Percentiles rank a stretch among this genome's conserved stretches.
Evolutionary conservation across 2,329 filamentous ascomycete species (phyloP).

Genomic region (Clarireedia hainanense): DNA sequence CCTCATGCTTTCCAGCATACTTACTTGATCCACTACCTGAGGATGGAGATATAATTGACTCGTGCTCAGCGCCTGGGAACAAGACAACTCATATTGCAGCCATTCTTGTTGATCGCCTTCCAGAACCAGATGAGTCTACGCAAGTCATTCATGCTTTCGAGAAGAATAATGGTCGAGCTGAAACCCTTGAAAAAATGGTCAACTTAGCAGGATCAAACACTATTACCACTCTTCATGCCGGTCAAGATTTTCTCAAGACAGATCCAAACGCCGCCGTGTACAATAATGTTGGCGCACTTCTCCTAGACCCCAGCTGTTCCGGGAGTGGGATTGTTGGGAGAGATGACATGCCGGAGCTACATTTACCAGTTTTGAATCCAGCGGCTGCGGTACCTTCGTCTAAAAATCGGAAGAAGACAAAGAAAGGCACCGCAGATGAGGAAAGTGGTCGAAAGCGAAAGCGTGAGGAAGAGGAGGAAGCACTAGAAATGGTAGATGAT

Average conservation of each 20-base stretch:
- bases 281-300: conserved; percentile 64
- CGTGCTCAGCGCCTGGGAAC: conserved; percentile 90
- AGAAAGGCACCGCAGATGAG: conserved; percentile 14
- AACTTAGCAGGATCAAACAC: conserved; percentile 61
- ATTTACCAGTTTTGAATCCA: conserved; percentile 42
- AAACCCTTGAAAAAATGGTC: conserved; percentile 80
- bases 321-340: conserved; percentile 90
- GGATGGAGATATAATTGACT: conserved; percentile 78
- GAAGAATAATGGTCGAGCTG: conserved; percentile 61
- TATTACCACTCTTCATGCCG: conserved; percentile 59
- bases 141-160: conserved; percentile 70
- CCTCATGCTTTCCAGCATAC: conserved; percentile 92
- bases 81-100: conserved; percentile 93
- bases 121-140: conserved; percentile 22
- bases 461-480: conserved; percentile 22
- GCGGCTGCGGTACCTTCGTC: conserved; percentile 20
- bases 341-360: conserved; percentile 65
- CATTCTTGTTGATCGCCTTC: conserved; percentile 43
- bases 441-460: conserved; percentile 25
- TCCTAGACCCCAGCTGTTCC: conserved; percentile 91
- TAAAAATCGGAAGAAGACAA: conserved; percentile 23
- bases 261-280: conserved; percentile 57
- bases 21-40: conserved; percentile 61
- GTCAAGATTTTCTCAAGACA: conserved; percentile 74
- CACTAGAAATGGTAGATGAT: conserved; percentile 41